phyloP scores from a whole-genome alignment of 352 stramenopile species.

The Globisporangium recalcitrans region DNA sequence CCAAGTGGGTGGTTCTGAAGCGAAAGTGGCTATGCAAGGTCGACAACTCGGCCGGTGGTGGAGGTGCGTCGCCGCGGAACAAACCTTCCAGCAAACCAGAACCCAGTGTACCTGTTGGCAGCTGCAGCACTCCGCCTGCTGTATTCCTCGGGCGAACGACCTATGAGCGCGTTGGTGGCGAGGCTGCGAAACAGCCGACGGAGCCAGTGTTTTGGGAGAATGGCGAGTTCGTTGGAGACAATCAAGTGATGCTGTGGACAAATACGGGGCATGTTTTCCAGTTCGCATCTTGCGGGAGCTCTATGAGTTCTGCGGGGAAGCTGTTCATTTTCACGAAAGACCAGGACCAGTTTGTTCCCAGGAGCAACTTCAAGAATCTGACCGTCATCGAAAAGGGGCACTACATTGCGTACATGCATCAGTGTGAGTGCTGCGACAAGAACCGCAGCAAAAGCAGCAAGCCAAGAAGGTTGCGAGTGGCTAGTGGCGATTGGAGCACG shows the following conservation, averaged over 20 bases:
- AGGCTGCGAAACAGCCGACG: not conserved
- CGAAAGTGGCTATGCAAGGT: slow-evolving; percentile 74
- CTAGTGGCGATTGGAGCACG: not conserved
- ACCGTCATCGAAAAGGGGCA: slow-evolving; percentile 44
- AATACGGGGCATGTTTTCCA: slow-evolving; percentile 59
- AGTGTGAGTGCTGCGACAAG: slow-evolving; percentile 46
- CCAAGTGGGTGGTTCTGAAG: slow-evolving; percentile 69
- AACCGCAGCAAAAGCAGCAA: not conserved
- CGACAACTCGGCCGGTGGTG: slow-evolving; percentile 14
- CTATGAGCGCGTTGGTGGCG: not conserved
- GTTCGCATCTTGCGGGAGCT: slow-evolving; percentile 35
- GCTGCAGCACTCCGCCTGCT: slow-evolving; percentile 41
- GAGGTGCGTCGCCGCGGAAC: slow-evolving; percentile 18
- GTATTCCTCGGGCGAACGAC: slow-evolving; percentile 19
- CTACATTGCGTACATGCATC: slow-evolving; percentile 45
- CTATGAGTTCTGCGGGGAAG: slow-evolving; percentile 31
- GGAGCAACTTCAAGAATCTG: slow-evolving; percentile 62
- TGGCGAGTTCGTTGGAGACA: slow-evolving; percentile 60
- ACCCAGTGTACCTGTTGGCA: slow-evolving; percentile 36
- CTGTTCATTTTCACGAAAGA: slow-evolving; percentile 84
- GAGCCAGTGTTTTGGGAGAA: slow-evolving; percentile 46
- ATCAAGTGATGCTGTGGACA: slow-evolving; percentile 63
- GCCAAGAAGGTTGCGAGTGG: not conserved
- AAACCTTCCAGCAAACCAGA: slow-evolving; percentile 25
- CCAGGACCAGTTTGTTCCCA: slow-evolving; percentile 74